Conservation (phyloP, 2,329 filamentous ascomycete species). For the Penicillium sp. region DNA sequence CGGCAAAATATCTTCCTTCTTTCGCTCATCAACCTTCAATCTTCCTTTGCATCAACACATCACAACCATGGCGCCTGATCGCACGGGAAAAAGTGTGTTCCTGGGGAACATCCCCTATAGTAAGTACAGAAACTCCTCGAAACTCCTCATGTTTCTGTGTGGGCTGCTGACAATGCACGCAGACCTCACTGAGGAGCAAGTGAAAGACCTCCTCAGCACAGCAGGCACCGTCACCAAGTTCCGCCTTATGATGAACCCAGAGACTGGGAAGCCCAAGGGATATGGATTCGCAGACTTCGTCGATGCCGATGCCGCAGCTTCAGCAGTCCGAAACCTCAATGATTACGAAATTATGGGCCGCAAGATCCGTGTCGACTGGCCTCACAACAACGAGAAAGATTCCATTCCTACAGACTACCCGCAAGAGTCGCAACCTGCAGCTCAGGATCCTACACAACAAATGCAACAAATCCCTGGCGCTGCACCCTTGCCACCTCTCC, state of each 20-base stretch:
- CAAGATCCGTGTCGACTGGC: conserved; percentile 93
- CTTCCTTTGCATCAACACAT: conserved; percentile 5
- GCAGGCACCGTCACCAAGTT: conserved; percentile 91
- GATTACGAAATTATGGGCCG: conserved; percentile 94
- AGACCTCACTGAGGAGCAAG: conserved; percentile 96
- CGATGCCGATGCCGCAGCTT: conserved; percentile 87
- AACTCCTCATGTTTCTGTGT: not conserved
- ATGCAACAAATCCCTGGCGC: conserved; percentile 44
- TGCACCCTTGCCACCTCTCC: conserved; percentile 71
- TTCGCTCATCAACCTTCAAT: conserved; percentile 12
- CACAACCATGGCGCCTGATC: conserved; percentile 44
- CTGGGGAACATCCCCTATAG: conserved; percentile 65
- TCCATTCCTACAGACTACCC: conserved; percentile 57
- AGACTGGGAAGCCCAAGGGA: conserved; percentile 91
- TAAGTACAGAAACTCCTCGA: conserved; percentile 47
- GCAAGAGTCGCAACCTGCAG: conserved; percentile 36
- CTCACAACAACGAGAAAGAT: conserved; percentile 81
- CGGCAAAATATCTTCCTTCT: conserved; percentile 23
- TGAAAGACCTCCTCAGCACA: conserved; percentile 87
- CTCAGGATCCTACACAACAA: conserved; percentile 39
- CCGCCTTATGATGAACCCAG: conserved; percentile 89
- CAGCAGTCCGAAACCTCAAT: conserved; percentile 92
- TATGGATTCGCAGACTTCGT: conserved; percentile 97
- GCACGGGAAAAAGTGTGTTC: conserved; percentile 48
- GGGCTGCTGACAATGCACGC: conserved; percentile 20